A percentile compares a stretch with the other conserved stretches of the same genome.
Conservation (phyloP, 768 basidiomycete genomes). For the Amanita molliuscula region DNA sequence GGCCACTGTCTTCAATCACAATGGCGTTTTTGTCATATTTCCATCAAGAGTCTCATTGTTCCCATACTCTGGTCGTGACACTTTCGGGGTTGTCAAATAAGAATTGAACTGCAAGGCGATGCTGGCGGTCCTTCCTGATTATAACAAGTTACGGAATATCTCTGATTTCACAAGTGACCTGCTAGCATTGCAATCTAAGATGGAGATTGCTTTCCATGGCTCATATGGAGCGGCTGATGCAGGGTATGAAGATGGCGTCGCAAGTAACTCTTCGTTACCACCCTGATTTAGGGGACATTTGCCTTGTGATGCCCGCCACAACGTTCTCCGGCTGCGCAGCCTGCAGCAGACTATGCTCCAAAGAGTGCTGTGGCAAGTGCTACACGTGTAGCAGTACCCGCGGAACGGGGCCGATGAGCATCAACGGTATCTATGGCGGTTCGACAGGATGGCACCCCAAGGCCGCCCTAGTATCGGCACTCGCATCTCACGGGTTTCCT, state of each 20-base stretch:
- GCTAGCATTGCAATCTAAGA: too few species aligned
- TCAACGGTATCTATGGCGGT: neutral
- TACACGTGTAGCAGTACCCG: neutral
- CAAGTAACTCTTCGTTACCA: too few species aligned
- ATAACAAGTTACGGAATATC: neutral
- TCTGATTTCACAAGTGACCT: neutral
- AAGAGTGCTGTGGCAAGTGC: neutral
- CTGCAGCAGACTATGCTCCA: neutral
- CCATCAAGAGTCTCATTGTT: neutral
- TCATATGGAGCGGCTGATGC: too few species aligned
- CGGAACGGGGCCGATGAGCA: neutral
- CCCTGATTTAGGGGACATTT: too few species aligned
- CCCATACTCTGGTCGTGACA: neutral
- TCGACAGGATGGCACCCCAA: neutral
- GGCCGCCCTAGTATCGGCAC: neutral
- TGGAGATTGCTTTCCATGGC: too few species aligned
- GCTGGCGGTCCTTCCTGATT: neutral
- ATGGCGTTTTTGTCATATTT: neutral
- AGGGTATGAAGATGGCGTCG: too few species aligned
- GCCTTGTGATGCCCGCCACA: neutral
- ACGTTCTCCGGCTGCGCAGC: neutral
- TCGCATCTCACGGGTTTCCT: neutral
- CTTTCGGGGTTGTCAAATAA: neutral
- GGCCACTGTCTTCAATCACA: neutral
- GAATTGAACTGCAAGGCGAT: neutral